Base-by-base conservation (phyloP, 2,329 filamentous ascomycete genomes). In the Penicillium fuscoglaucum region DNA sequence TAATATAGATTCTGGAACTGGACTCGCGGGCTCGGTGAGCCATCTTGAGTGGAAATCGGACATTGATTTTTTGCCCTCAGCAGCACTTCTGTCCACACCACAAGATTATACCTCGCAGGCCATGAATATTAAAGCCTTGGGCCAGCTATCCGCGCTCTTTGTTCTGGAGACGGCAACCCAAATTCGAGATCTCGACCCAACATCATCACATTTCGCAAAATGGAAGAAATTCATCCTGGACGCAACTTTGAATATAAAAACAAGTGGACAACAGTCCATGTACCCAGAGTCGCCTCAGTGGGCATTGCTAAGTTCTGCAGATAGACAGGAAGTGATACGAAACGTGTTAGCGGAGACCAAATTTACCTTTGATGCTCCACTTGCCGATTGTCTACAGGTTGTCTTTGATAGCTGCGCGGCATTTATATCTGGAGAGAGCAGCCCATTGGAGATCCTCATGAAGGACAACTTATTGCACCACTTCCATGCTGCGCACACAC, bases 381-480 rank as follows among this genome's bases (percentile, higher is more conserved):
- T 57, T 24, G 47, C 19, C 6, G 47, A 52, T 12, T 52, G 40
- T 41, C 31, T 52, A 6, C 47, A 40, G 19, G 24, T 39, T 4
- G 9, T 57, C 6, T 52, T 44, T 3, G 31, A 52, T 13, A 31
- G 31, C 31, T 52, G 31, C 54, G 17, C 19, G 10, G 13, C 7
- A 3, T 52, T 57, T 13, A 26, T 31, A 4, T 40, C 40, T 21
- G 54, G 31, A 15, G 40, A 52, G 24, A 52, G 24, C 15, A 52
- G 37, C 8, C 40, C 54, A 13, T 19, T 57, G 10, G 54, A 57
- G 8, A 15, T 61, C 19, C 44, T 61, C 9, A 57, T 60, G 57
- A 47, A 52, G 8, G 51, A 61, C 13, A 51, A 50, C 13, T 8
- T 61, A 4, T 12, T 58, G 9, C 46, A 46, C 24, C 37, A 39